A percentile compares a stretch with the other conserved stretches of the same genome.
These are phyloP conservation scores for Pseudogymnoascus sp. DNA, from an alignment of 2,329 filamentous ascomycete species.

Conservation along the genomic window DNA sequence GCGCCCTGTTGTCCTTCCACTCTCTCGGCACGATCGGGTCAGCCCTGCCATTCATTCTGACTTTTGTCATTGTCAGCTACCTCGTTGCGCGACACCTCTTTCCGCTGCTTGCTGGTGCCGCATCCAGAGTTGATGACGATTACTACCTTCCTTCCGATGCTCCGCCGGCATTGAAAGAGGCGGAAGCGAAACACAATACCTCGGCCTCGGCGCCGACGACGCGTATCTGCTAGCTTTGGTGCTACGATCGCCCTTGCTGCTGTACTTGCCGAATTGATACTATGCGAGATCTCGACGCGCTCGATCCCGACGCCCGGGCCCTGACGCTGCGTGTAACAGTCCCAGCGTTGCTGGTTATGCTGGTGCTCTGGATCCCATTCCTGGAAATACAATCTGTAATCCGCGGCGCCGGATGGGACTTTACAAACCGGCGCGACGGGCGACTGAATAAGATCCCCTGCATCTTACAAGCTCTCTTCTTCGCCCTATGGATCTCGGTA, in stretches of 20 bases:
- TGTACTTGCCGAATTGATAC: slow-evolving; percentile 71
- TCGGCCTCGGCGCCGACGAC: slow-evolving; percentile 44
- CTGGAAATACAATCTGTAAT: slow-evolving; percentile 61
- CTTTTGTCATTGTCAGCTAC: slow-evolving; percentile 58
- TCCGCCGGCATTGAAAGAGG: slow-evolving; percentile 52
- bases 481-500: slow-evolving; percentile 60
- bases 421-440: slow-evolving; percentile 52
- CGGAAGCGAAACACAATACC: slow-evolving; percentile 51
- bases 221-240: slow-evolving; percentile 63
- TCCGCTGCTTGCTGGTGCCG: slow-evolving; percentile 58
- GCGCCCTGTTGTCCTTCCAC: slow-evolving; percentile 1
- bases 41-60: slow-evolving; percentile 59
- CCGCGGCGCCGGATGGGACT: slow-evolving; percentile 52
- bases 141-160: slow-evolving; percentile 57
- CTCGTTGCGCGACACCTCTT: slow-evolving; percentile 64
- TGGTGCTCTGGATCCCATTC: slow-evolving; percentile 70
- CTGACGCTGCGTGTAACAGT: slow-evolving; percentile 65
- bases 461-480: slow-evolving; percentile 55
- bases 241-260: slow-evolving; percentile 70
- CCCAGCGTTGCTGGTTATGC: slow-evolving; percentile 61
- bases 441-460: slow-evolving; percentile 54
- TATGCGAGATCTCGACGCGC: slow-evolving; percentile 74
- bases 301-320: slow-evolving; percentile 60
- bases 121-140: slow-evolving; percentile 49
- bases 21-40: background rate